Base-by-base conservation (phyloP, 2,329 filamentous ascomycete species). In the Lasiodiplodia citricola region DNA sequence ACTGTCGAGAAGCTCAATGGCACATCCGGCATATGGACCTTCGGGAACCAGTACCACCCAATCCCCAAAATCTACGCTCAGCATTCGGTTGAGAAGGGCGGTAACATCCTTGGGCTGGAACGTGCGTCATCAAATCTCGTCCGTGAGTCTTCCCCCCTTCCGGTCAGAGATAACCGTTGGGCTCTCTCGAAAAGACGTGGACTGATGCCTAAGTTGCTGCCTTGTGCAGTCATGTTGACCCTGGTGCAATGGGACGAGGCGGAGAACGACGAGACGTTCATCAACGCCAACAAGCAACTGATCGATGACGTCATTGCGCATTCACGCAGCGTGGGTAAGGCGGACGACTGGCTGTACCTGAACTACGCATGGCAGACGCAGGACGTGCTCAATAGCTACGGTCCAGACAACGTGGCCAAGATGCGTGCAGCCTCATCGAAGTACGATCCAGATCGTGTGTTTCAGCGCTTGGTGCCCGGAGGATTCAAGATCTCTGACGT, bases 1-100 rank as follows among this genome's bases (percentile, higher is more conserved):
- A 76, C 82, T 67, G 75, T 80, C 56, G 74, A 73, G 31, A 76
- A 74, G 47, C 69, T 79, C 58, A 77, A 77, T 14, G 47, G 10
- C 11, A 47, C 58, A 1, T 28, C 62, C 47, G 73, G 57, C 67
- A 35, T n/a, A 4, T 65, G 47, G 41, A n/a, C 65, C 47, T 71
- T 68, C 31, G 70, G 69, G 55, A 72, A 70, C 0, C 60, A 72
- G 52, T 67, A 70, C 51, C 70, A 71, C 38, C 60, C 67, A 16
- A 18, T 72, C 31, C 73, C 72, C 5, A 65, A 64, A 7, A 44
- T 70, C 52, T 55, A 66, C 51, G 38, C 58, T 0, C 16, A 66
- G 8, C 67, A 56, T n/a, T 70, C 67, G 1, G 35, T 60, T 2
- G 38, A 68, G 38, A 64, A 52, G 4, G 71, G 68, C 28, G 70